Percentiles rank a stretch among this genome's conserved stretches.
These are phyloP conservation scores for Xylaria longipes DNA, from an alignment of 495 filamentous ascomycete genomes.

Conservation along the genomic window DNA sequence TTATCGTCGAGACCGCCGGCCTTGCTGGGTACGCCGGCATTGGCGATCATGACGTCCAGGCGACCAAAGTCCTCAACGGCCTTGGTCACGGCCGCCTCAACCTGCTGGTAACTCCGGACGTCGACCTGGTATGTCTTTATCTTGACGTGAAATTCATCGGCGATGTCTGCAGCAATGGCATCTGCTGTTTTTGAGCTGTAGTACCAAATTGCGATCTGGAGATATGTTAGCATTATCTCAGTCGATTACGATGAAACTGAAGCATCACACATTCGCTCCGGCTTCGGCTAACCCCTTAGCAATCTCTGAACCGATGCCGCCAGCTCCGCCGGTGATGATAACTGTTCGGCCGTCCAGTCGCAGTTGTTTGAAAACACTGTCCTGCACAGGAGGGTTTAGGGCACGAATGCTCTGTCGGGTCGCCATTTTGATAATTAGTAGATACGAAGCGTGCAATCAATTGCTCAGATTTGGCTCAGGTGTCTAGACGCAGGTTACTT, in stretches of 20 bases:
- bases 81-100: slow-evolving; percentile 79
- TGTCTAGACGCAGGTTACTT: not conserved
- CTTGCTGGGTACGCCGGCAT: slow-evolving; percentile 70
- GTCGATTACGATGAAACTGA: slow-evolving; percentile 54
- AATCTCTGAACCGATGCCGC: slow-evolving; percentile 77
- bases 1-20: slow-evolving; percentile 67
- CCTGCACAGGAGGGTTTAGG: slow-evolving; percentile 25
- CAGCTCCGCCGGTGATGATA: slow-evolving; percentile 73
- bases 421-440: not conserved
- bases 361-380: slow-evolving; percentile 67
- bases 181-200: slow-evolving; percentile 66
- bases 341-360: slow-evolving; percentile 78
- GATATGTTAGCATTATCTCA: not conserved
- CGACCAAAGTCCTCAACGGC: slow-evolving; percentile 78
- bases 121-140: slow-evolving; percentile 69
- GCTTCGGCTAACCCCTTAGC: slow-evolving; percentile 75
- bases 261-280: slow-evolving; percentile 73
- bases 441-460: not conserved
- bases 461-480: not conserved
- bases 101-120: slow-evolving; percentile 58
- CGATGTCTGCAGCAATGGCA: slow-evolving; percentile 68
- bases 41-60: slow-evolving; percentile 82
- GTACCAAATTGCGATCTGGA: slow-evolving; percentile 22
- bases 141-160: slow-evolving; percentile 67
- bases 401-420: slow-evolving; percentile 11